Evolutionary conservation across 1,139 yeast species (phyloP), one percentile per base, ranked within the genome.

Genomic region (Pichia sp.): DNA sequence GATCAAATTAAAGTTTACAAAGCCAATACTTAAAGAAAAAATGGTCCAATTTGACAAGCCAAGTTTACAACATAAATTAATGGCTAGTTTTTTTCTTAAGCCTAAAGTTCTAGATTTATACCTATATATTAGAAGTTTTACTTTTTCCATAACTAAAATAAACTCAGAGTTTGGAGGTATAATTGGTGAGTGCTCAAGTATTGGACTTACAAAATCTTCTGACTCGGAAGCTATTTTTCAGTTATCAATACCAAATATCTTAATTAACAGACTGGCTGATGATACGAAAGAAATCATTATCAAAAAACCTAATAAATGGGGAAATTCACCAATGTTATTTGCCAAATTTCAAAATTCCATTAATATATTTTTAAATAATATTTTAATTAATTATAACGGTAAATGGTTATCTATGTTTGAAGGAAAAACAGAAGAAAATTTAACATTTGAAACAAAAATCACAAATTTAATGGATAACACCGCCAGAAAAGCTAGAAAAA

Each of bases 351-450:
- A 63, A 38, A 56, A 59, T 26, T 59, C 65, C 5, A 33, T 63
- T 3, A 76, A 73, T 30, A 48, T 79, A 2, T 66, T 70, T 29
- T 53, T 79, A n/a, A 66, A 75, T 42, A 75, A 78, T 48, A 51
- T 75, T 11, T 52, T 68, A 25, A 27, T 81, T 3, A 78, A 78
- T 39, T 81, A 80, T 53, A 75, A 77, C 57, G 76, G 87, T 0
- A 61, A 66, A 31, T 83, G 88, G 89, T 57, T 81, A 44, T 47
- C 58, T 55, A 49, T 60, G 47, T 56, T 66, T 48, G 67, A 60
- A 27, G 45, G 50, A 27, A 43, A 49, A 5, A 43, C 46, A 28
- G 34, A 48, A 7, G 46, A 44, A 5, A 47, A 53, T 28, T 25
- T n/a, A 7, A 26, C 11, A 18, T 18, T 18, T 18, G 18, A 18